phyloP scores from a whole-genome alignment of 192 early-diverging fungal genomes.

The Podila epigama region DNA sequence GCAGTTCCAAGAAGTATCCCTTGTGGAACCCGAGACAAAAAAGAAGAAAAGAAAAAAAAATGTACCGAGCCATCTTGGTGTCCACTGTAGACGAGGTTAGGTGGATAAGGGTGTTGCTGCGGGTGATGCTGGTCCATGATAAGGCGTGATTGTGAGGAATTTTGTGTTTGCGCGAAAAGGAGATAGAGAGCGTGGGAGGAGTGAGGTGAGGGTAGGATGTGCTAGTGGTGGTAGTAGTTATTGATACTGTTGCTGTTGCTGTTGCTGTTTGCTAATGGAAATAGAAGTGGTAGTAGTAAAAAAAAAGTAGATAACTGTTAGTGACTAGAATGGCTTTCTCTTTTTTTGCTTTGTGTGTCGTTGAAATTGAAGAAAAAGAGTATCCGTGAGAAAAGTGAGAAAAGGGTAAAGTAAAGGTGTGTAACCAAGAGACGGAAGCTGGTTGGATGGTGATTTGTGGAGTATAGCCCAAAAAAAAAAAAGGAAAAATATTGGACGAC shows the following conservation, averaged over 20 bases:
- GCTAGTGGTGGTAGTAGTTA: not conserved
- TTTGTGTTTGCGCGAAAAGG: too few species aligned
- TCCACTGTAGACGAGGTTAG: slow-evolving; percentile 28
- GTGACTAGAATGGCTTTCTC: not conserved
- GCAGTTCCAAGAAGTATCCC: too few species aligned
- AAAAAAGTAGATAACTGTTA: not conserved
- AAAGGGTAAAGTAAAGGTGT: not conserved
- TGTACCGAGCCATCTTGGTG: slow-evolving; percentile 12
- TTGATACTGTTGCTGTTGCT: not conserved
- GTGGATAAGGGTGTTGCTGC: slow-evolving; percentile 32
- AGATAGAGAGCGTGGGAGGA: too few species aligned
- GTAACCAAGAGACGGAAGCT: slow-evolving; percentile 4
- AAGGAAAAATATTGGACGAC: slow-evolving; percentile 2
- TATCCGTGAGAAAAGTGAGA: not conserved
- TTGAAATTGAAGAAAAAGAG: too few species aligned
- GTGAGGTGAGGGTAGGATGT: not conserved
- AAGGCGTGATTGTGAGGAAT: not conserved
- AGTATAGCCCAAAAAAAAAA: not conserved
- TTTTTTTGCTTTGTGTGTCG: not conserved
- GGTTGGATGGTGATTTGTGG: too few species aligned
- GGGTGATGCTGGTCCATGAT: slow-evolving; percentile 24
- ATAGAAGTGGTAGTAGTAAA: not conserved
- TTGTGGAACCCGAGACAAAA: too few species aligned
- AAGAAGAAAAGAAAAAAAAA: too few species aligned
- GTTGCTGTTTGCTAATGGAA: not conserved